Evolutionary conservation across 192 early-diverging fungal genomes (phyloP), one percentile per base, ranked within the genome.

Genomic region (Kickxella alabastrina): DNA sequence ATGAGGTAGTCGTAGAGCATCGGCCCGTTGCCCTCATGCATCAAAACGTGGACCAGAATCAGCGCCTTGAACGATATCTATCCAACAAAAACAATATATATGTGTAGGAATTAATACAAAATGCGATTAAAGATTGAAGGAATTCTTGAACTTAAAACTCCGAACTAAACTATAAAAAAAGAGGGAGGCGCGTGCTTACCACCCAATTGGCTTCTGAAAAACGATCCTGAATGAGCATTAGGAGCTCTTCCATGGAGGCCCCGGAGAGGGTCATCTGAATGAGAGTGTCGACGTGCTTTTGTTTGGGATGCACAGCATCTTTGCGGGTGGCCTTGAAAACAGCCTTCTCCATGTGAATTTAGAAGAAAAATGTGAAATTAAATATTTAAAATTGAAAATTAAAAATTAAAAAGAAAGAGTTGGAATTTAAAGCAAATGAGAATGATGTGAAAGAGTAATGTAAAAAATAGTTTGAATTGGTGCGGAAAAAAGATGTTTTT

Each of bases 291-390:
- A 79, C 78, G 62, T 79, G 78, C 32, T 79, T 79, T 37, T 68
- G 62, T 48, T 79, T 79, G 23, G 78, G 78, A 41, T 73, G 68
- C 45, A 76, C 73, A 13, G 57, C 54, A 52, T 80, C 74, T 52
- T 68, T 67, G 50, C 66, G 65, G 10, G 78, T 80, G 38, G 78
- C 78, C 62, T 80, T 80, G 55, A 68, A 57, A 10, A 77, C 65
- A 22, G 74, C 68, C 65, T 77, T 80, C 51, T 80, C 78, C 74
- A 80, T 79, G 32, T n/a, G n/a, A n/a, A n/a, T n/a, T n/a, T n/a
- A n/a, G n/a, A n/a, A 14, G 34, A 25, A 8, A 22, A 21, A 9
- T 23, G 22, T 22, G 41, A 43, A 21, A 10, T 10, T 15, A 23
- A 43, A 22, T 43, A 13, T 3, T 24, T 6, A 43, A 23, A 43